Base-by-base conservation (phyloP, 2,329 filamentous ascomycete genomes). In the Diatrype stigma region DNA sequence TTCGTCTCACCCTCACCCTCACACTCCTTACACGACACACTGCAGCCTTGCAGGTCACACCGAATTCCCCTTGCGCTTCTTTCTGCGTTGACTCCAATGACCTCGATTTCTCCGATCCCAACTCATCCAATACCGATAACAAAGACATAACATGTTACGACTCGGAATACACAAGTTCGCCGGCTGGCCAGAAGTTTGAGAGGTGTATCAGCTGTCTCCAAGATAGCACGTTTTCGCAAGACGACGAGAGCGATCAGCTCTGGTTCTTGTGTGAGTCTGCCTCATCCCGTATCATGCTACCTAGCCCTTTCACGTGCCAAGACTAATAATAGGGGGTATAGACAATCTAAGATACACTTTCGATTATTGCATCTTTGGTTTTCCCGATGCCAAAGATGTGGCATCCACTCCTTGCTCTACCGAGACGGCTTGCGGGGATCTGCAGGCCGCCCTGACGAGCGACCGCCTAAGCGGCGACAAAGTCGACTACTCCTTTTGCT, bases 261-360 rank as follows among this genome's bases (percentile, higher is more conserved):
- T 81, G 78, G 79, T 82, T 81, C 54, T 57, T 82, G 42, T 80
- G 79, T 81, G 71, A 67, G 78, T 42, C n/a, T n/a, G n/a, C 17
- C 19, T 11, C 26, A 3, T 7, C 28, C 19, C 19, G 44, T 11
- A 34, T 42, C n/a, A 40, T 10, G 35, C 19, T n/a, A n/a, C n/a
- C n/a, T n/a, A n/a, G n/a, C n/a, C n/a, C 26, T 30, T 10, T 30
- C 26, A 37, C n/a, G 34, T 16, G 11, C 42, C 37, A 12, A 14
- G 48, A 44, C 54, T 59, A 42, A 64, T 48, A 34, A n/a, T n/a
- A n/a, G n/a, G 17, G 3, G 17, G 10, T 16, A 6, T 19, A 81
- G 79, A 82, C 55, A 82, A 82, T 55, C 60, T 81, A 42, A 70
- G 78, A 54, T 81, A 78, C 60, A 68, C 74, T 12, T 70, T 81